Conservation (phyloP, 1,139 yeast genomes). For the Wickerhamomyces sp. region DNA sequence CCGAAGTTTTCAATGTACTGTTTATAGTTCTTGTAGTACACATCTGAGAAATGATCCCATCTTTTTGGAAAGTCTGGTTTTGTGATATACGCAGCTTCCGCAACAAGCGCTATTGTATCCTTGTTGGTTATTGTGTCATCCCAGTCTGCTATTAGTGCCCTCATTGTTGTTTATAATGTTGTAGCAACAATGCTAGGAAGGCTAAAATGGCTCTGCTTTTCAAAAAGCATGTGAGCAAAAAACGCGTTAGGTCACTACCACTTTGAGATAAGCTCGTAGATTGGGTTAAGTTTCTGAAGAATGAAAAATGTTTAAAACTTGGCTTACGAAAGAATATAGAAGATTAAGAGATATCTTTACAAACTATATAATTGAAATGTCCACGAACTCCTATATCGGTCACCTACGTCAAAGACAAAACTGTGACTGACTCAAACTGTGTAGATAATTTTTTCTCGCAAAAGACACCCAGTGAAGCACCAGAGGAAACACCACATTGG, state of each 20-base stretch:
- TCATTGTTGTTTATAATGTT: conserved; percentile 11
- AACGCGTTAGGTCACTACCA: too few relatives aligned
- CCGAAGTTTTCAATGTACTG: conserved; percentile 24
- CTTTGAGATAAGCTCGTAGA: too few relatives aligned
- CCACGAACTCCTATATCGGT: conserved; percentile 25
- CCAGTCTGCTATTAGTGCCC: conserved; percentile 50
- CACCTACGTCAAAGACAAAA: conserved; percentile 20
- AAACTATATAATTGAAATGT: conserved; percentile 12
- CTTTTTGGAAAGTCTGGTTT: conserved; percentile 35
- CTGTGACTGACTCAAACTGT: conserved; percentile 27
- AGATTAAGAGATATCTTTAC: too few relatives aligned
- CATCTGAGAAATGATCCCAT: conserved; percentile 41
- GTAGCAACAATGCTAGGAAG: not conserved
- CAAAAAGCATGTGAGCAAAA: too few relatives aligned
- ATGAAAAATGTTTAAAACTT: too few relatives aligned
- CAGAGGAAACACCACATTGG: not conserved
- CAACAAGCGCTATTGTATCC: conserved; percentile 53
- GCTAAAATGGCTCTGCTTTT: too few relatives aligned
- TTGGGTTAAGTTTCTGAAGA: too few relatives aligned
- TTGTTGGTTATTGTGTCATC: conserved; percentile 61
- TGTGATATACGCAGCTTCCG: conserved; percentile 42
- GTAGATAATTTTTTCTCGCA: conserved; percentile 22
- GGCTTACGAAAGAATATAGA: too few relatives aligned
- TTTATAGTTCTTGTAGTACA: conserved; percentile 38
- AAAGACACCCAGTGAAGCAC: conserved; percentile 2